A percentile compares a stretch with the other conserved stretches of the same genome.
Evolutionary conservation across 805 yeast genomes (phyloP).

Genomic region (Candida sphagnicola): DNA sequence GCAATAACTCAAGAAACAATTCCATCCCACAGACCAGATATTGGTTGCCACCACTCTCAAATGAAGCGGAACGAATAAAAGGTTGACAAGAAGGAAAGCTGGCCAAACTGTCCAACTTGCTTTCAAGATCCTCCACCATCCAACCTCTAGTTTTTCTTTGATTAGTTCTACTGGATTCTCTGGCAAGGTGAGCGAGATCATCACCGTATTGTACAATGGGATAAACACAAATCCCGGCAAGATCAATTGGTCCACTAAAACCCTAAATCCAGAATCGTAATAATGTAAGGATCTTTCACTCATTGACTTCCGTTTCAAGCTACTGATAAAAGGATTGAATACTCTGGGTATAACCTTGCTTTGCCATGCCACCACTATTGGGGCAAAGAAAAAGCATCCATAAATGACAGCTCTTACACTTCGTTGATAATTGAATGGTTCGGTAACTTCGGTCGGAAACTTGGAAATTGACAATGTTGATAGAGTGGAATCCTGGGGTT

Average conservation of each 20-base stretch:
- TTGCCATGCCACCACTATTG: slow-evolving; percentile 37
- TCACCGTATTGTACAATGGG: slow-evolving; percentile 38
- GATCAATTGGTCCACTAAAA: slow-evolving; percentile 33
- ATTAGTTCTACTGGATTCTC: slow-evolving; percentile 31
- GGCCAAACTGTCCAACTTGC: slow-evolving; percentile 45
- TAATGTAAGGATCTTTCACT: slow-evolving; percentile 11
- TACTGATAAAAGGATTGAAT: slow-evolving; percentile 28
- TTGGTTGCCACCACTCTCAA: slow-evolving; percentile 34
- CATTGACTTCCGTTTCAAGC: neutral
- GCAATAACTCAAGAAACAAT: slow-evolving; percentile 37
- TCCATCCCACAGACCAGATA: slow-evolving; percentile 41
- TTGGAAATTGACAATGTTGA: neutral
- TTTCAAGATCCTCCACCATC: slow-evolving; percentile 39
- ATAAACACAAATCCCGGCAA: slow-evolving; percentile 38
- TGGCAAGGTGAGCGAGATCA: slow-evolving; percentile 33
- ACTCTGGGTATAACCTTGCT: slow-evolving; percentile 32
- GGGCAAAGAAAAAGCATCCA: slow-evolving; percentile 37
- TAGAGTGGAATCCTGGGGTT: no score
- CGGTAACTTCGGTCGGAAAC: slow-evolving; percentile 9
- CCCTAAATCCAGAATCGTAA: slow-evolving; percentile 19
- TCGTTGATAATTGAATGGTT: slow-evolving; percentile 23
- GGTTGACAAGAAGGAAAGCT: slow-evolving; percentile 32
- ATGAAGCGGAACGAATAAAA: slow-evolving; percentile 37
- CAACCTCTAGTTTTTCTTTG: slow-evolving; percentile 26
- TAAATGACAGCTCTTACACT: slow-evolving; percentile 34